Evolutionary conservation across 1,284 basidiomycete species (phyloP).

Genomic region (Rhizopogon hawkerae): DNA sequence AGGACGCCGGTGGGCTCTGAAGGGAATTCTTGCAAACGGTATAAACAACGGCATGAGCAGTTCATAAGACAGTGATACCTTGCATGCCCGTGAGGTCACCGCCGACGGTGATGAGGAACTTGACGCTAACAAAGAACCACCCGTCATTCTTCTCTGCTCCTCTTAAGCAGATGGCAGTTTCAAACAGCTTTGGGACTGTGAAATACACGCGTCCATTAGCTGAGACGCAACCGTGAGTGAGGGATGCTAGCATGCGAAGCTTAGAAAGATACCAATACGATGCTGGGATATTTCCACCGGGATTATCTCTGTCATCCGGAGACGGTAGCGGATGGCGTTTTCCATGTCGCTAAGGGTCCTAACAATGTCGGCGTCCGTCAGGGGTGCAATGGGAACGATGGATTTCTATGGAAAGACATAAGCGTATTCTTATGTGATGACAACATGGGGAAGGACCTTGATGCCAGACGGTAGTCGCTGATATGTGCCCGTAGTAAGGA

Average conservation of each 20-base stretch:
- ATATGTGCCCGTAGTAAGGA: slow-evolving; percentile 78
- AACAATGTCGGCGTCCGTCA: slow-evolving; percentile 59
- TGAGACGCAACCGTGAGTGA: slow-evolving; percentile 24
- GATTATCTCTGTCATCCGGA: slow-evolving; percentile 65
- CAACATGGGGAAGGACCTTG: slow-evolving; percentile 42
- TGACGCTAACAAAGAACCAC: slow-evolving; percentile 77
- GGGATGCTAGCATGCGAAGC: slow-evolving; percentile 9
- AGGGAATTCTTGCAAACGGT: slow-evolving; percentile 51
- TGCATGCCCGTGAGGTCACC: slow-evolving; percentile 64
- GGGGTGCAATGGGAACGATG: slow-evolving; percentile 55
- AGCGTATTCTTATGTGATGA: slow-evolving; percentile 15
- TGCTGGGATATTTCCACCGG: slow-evolving; percentile 71
- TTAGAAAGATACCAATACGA: slow-evolving; percentile 47
- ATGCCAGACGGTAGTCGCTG: slow-evolving; percentile 69
- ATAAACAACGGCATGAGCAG: slow-evolving; percentile 1
- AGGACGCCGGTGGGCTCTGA: slow-evolving; percentile 52
- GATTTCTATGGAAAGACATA: slow-evolving; percentile 42
- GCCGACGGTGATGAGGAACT: slow-evolving; percentile 69
- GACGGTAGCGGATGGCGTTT: slow-evolving; percentile 65
- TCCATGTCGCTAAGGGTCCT: slow-evolving; percentile 67
- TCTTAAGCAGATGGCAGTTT: slow-evolving; percentile 62
- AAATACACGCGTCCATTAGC: slow-evolving; percentile 75
- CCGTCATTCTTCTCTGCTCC: slow-evolving; percentile 60
- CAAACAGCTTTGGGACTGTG: slow-evolving; percentile 65
- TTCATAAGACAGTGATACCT: slow-evolving; percentile 32